Percentiles rank a stretch among this genome's conserved stretches.
phyloP scores from a whole-genome alignment of 2,329 filamentous ascomycete genomes.

The Scopulariopsis brevicaulis region DNA sequence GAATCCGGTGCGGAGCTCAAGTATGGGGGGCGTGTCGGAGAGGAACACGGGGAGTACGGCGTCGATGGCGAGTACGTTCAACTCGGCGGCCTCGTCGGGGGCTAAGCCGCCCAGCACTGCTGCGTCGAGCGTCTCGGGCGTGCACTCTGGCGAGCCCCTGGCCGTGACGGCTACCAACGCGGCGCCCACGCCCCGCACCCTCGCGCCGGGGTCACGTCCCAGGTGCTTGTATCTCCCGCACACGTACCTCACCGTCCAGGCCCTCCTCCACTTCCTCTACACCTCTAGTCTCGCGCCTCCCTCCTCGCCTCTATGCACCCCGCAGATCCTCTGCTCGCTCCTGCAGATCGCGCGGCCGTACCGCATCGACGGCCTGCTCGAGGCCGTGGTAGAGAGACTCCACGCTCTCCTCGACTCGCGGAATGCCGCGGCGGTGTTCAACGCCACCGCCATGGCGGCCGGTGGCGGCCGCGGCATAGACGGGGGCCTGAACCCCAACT shows the following conservation, averaged over 20 bases:
- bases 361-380: slow-evolving; percentile 80
- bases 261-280: slow-evolving; percentile 86
- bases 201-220: slow-evolving; percentile 57
- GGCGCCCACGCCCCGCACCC: slow-evolving; percentile 42
- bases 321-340: slow-evolving; percentile 90
- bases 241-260: slow-evolving; percentile 78
- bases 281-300: slow-evolving; percentile 76
- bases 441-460: slow-evolving; percentile 94
- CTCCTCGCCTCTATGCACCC: slow-evolving; percentile 71
- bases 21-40: slow-evolving; percentile 64
- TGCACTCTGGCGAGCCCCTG: slow-evolving; percentile 16
- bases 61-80: slow-evolving; percentile 30
- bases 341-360: slow-evolving; percentile 90
- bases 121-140: slow-evolving; percentile 30
- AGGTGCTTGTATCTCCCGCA: slow-evolving; percentile 88
- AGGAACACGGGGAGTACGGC: slow-evolving; percentile 36
- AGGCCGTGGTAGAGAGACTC: slow-evolving; percentile 83
- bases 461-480: slow-evolving; percentile 80
- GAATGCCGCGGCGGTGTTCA: slow-evolving; percentile 95
- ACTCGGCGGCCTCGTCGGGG: slow-evolving; percentile 22
- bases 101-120: slow-evolving; percentile 30
- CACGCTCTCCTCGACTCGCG: slow-evolving; percentile 83
- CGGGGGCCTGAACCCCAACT: slow-evolving; percentile 52
- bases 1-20: slow-evolving; percentile 61
- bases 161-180: slow-evolving; percentile 35